Evolutionary conservation across 768 basidiomycete species (phyloP), one percentile per base, ranked within the genome.

Genomic region (Erythrobasidium yunnanense): DNA sequence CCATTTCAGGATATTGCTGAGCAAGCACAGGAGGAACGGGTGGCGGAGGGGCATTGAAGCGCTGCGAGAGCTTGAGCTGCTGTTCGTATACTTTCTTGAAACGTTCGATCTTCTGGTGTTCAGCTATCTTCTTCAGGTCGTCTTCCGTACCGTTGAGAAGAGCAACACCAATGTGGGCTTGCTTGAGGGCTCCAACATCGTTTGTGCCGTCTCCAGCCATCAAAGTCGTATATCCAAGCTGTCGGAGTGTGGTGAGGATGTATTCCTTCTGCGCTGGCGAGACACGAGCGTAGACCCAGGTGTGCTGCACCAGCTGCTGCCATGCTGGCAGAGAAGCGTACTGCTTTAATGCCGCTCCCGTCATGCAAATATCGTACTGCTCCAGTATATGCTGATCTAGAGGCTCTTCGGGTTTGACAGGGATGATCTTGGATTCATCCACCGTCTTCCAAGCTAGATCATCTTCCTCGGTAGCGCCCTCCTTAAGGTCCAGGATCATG

Each of bases 191-290:
- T 23, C 95, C 95, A 54, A 99, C 95, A 69, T 97, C 95, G 74
- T 99, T 97, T 2, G 95, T 99, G 30, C 95, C 95, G 74, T 99
- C 95, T 55, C 95, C 95, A 4, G 92, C 95, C 95, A 97, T 97
- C 55, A 99, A 81, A 0, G 95, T 99, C 17, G 81, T 82, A 74
- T 90, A 99, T 23, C 93, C 93, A 25, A 95, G 83, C 1, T 81
- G 80, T 75, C 91, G 91, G 57, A 97, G 80, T 5, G 87, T 87
- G 0, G 90, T 89, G 51, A 99, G 81, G 77, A 99, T 97, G 76
- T 83, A 83, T 76, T 99, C 95, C 78, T 99, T 99, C 75, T 97
- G 95, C 0, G 83, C 78, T 1, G 95, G 95, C 11, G 93, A 93
- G 17, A 97, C 93, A 32, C 93, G 90, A 25, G 95, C 95, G 71